Base-by-base conservation (phyloP, 345 rosid genomes). In the Dipteronia dyeriana region DNA sequence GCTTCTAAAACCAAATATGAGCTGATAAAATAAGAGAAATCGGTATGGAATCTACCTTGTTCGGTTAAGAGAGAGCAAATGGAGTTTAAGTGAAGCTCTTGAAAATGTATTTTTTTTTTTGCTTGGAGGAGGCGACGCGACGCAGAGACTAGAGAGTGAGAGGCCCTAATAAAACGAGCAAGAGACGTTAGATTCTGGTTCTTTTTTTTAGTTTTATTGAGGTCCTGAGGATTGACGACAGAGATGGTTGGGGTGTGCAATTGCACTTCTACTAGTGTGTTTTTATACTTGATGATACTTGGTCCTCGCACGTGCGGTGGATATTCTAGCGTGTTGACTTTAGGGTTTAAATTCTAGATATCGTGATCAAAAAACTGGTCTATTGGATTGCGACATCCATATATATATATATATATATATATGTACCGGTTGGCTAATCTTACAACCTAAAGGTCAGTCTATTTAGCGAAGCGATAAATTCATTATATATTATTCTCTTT, bases 281-380 rank as follows among this genome's bases (percentile, higher is more conserved):
- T 9, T 59, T 25, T 1, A 7, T 20, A 54, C 60, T 2, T 19
- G 23, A n/a, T 49, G 53, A 1, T 49, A 49, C 16, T 1, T 17
- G 39, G 25, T 17, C 43, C 45, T 71, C 47, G 63, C 47, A 54
- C 74, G 74, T 71, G 74, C 45, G 49, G 26, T 4, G 17, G 74
- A 54, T 54, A 71, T 12, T 72, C 17, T 10, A 11, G 9, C n/a
- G n/a, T 71, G 75, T 26, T 38, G 23, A 71, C 20, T 19, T 12
- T 26, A 7, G 14, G 22, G 66, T 38, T 72, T 7, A 34, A 34
- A 34, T 4, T 4, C 38, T 0, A 34, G 38, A 34, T 34, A 4
- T 34, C 0, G 1, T 34, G 0, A 34, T 6, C 38, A 34, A 4
- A 4, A 34, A 1, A 34, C 6, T 34, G 4, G 1, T 1, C 38